These are phyloP conservation scores for Mycena leptocephala DNA, from an alignment of 768 basidiomycete species.

Conservation along the genomic window DNA sequence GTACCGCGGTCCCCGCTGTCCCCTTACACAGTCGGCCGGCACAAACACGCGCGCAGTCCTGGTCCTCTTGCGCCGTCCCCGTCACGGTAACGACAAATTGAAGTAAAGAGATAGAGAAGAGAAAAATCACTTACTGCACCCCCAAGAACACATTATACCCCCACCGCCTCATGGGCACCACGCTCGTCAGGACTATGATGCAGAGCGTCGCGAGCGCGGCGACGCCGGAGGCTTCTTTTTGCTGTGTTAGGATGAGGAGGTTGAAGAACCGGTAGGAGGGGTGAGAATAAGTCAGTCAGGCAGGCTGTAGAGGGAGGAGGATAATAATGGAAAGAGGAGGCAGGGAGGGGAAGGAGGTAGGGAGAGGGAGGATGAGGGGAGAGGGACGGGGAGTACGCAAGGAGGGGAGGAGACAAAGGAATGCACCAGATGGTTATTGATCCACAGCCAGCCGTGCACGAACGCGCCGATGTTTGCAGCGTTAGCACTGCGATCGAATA, in stretches of 20 bases:
- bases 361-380: too few relatives aligned
- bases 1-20: too few relatives aligned
- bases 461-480: constrained; percentile 54
- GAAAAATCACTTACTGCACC: constrained; percentile 80
- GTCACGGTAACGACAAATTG: too few relatives aligned
- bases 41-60: too few relatives aligned
- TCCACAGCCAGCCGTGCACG: constrained; percentile 37
- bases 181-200: constrained; percentile 75
- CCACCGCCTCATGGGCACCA: constrained; percentile 72
- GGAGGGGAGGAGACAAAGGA: neutral
- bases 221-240: constrained; percentile 85
- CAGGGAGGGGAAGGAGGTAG: too few relatives aligned
- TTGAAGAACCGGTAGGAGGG: constrained; percentile 40
- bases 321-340: neutral
- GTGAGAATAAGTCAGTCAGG: too few relatives aligned
- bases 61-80: too few relatives aligned
- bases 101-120: neutral
- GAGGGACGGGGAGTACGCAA: too few relatives aligned
- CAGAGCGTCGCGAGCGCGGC: constrained; percentile 78
- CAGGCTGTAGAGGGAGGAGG: neutral
- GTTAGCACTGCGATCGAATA: too few relatives aligned
- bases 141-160: constrained; percentile 82
- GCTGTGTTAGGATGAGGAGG: constrained; percentile 74
- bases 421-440: constrained; percentile 20
- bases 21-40: too few relatives aligned